These are phyloP conservation scores for Salix suchowensis DNA, from an alignment of 345 rosid species.

Conservation along the genomic window DNA sequence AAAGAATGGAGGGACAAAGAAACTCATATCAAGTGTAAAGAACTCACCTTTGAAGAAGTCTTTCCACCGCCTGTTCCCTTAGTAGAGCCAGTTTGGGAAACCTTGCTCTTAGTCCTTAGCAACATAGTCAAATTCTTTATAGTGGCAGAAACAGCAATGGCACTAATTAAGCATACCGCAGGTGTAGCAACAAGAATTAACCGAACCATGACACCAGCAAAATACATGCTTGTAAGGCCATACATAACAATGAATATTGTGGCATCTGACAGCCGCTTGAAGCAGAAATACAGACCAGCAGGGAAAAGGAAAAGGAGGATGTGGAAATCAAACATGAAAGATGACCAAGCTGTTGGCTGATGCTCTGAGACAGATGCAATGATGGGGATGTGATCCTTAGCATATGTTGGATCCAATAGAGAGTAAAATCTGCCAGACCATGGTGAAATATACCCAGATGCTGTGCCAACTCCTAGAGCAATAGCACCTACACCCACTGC, in stretches of 20 bases:
- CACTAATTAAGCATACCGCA: constrained; percentile 92
- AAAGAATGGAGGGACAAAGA: neutral
- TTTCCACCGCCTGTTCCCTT: constrained; percentile 66
- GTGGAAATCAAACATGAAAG: constrained; percentile 98
- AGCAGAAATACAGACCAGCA: constrained; percentile 97
- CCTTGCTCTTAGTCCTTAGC: constrained; percentile 70
- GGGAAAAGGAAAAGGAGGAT: constrained; percentile 97
- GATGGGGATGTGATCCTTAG: constrained; percentile 96
- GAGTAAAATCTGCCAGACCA: constrained; percentile 99
- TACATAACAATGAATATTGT: constrained; percentile 97
- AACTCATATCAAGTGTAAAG: neutral
- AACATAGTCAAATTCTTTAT: constrained; percentile 71
- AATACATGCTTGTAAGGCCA: constrained; percentile 98
- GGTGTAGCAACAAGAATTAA: constrained; percentile 97
- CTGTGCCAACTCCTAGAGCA: constrained; percentile 84
- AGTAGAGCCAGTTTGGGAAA: constrained; percentile 48
- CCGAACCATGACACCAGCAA: constrained; percentile 99
- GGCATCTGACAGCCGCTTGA: constrained; percentile 91
- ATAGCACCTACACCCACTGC: constrained; percentile 64
- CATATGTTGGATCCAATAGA: constrained; percentile 93
- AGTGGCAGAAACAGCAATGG: constrained; percentile 95
- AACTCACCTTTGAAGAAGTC: constrained; percentile 79
- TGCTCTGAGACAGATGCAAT: constrained; percentile 99
- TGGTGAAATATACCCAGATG: constrained; percentile 97
- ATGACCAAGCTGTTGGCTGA: constrained; percentile 99